Evolutionary conservation across 352 stramenopile genomes (phyloP).

Genomic region (Pythium oligandrum): DNA sequence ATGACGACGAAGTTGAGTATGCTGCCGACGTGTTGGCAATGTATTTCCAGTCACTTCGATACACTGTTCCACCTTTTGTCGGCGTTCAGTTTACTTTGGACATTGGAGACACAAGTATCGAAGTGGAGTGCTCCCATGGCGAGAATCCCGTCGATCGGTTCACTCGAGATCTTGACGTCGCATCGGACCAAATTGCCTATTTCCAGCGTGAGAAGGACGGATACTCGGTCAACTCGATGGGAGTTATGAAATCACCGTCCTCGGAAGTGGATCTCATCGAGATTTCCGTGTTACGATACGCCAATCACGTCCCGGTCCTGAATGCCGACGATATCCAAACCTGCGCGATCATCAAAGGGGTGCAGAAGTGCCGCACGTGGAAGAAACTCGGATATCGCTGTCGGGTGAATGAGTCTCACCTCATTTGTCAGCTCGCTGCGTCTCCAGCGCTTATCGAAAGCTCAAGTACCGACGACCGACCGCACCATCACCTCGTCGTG

Average conservation of each 20-base stretch:
- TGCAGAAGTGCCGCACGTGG: conserved; percentile 38
- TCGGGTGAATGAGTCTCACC: conserved; percentile 18
- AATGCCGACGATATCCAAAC: conserved; percentile 51
- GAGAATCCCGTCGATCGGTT: conserved; percentile 62
- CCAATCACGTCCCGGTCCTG: conserved; percentile 68
- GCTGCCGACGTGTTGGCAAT: conserved; percentile 41
- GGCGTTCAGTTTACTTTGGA: conserved; percentile 57
- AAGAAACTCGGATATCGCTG: conserved; percentile 57
- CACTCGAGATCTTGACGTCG: conserved; percentile 32
- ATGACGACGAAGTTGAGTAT: conserved; percentile 26
- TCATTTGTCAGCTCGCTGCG: conserved; percentile 51
- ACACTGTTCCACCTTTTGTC: conserved; percentile 45
- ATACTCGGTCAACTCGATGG: conserved; percentile 44
- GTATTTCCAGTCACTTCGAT: conserved; percentile 72
- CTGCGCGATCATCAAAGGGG: conserved; percentile 43
- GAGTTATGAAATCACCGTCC: neutral
- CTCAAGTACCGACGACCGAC: neutral
- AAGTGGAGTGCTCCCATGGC: conserved; percentile 29
- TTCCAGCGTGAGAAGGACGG: conserved; percentile 23
- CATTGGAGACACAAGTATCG: conserved; percentile 26
- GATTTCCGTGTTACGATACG: conserved; percentile 63
- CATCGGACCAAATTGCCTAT: conserved; percentile 39
- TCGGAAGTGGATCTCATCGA: conserved; percentile 18
- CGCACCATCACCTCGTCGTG: conserved; percentile 29
- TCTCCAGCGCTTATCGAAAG: conserved; percentile 7